Evolutionary conservation across 2,329 filamentous ascomycete species (phyloP).

Genomic region (Arthrobotrys sphaeroides): DNA sequence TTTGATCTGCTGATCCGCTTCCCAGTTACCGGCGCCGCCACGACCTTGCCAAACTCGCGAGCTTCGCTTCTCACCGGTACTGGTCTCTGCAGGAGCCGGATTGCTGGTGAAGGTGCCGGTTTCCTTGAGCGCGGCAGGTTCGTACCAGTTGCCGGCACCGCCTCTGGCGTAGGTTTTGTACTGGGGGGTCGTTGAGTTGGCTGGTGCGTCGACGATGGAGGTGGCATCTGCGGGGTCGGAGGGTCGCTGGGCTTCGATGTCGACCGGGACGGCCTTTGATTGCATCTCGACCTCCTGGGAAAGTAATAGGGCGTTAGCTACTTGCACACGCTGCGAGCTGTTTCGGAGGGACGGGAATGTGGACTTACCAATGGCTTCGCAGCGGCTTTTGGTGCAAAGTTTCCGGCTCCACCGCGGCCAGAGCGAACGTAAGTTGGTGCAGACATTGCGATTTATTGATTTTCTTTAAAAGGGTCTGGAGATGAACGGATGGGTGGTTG

Average conservation of each 20-base stretch:
- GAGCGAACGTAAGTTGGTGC: slow-evolving; percentile 52
- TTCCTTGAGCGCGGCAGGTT: slow-evolving; percentile 47
- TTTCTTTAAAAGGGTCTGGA: not conserved
- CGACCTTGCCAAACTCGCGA: slow-evolving; percentile 52
- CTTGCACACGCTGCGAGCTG: not conserved
- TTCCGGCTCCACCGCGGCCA: slow-evolving; percentile 48
- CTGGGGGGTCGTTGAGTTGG: slow-evolving; percentile 26
- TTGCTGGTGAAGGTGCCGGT: slow-evolving; percentile 38
- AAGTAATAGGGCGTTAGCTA: not conserved
- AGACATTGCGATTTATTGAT: slow-evolving; percentile 34
- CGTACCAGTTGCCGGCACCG: slow-evolving; percentile 51
- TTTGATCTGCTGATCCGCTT: slow-evolving; percentile 45
- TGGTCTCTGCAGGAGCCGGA: not conserved
- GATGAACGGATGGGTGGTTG: not conserved
- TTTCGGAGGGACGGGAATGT: not conserved
- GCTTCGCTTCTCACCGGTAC: slow-evolving; percentile 33
- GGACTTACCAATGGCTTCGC: slow-evolving; percentile 44
- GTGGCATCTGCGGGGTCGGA: slow-evolving; percentile 38
- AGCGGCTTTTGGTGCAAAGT: slow-evolving; percentile 45
- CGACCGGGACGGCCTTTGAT: slow-evolving; percentile 12
- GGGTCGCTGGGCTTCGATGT: slow-evolving; percentile 37
- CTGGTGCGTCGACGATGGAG: slow-evolving; percentile 9
- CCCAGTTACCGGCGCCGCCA: slow-evolving; percentile 51
- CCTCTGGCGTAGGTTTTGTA: slow-evolving; percentile 52
- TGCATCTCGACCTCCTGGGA: slow-evolving; percentile 50